Evolutionary conservation across 768 basidiomycete genomes (phyloP).

Genomic region (Plicaturopsis crispa): DNA sequence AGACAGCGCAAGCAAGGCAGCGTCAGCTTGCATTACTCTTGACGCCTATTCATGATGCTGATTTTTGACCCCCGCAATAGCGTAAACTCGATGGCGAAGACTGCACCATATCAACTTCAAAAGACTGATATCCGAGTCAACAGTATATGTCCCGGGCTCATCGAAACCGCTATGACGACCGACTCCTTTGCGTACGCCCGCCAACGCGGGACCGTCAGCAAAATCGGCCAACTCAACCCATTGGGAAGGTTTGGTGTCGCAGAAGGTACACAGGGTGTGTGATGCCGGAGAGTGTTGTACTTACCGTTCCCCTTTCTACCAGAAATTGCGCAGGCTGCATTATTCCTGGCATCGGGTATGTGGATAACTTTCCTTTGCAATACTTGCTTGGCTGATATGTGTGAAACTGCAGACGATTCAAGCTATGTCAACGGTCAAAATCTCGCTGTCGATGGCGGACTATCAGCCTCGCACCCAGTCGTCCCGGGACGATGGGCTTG

Average conservation of each 20-base stretch:
- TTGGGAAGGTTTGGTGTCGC: conserved; percentile 75
- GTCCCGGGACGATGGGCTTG: conserved; percentile 68
- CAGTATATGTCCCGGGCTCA: conserved; percentile 84
- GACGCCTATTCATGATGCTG: background rate
- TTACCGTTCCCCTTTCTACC: conserved; percentile 12
- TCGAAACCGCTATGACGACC: conserved; percentile 90
- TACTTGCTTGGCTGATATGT: conserved; percentile 6
- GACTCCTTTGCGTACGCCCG: conserved; percentile 74
- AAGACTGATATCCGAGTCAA: conserved; percentile 85
- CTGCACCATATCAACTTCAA: conserved; percentile 70
- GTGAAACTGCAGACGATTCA: conserved; percentile 55
- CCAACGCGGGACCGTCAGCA: conserved; percentile 59
- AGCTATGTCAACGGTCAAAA: conserved; percentile 92
- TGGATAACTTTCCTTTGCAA: conserved; percentile 3
- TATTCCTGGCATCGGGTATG: conserved; percentile 85
- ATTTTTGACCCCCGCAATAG: conserved; percentile 27
- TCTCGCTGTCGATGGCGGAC: conserved; percentile 80
- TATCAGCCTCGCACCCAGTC: conserved; percentile 74
- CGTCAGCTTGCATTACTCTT: conserved; percentile 43
- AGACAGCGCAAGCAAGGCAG: conserved; percentile 93
- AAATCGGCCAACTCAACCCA: conserved; percentile 78
- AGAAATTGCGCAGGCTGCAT: conserved; percentile 83
- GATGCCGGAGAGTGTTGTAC: conserved; percentile 1
- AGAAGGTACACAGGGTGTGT: conserved; percentile 44
- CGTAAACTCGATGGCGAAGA: conserved; percentile 85